Base-by-base conservation (phyloP, 2,329 filamentous ascomycete species). In the Aspergillus sp. region DNA sequence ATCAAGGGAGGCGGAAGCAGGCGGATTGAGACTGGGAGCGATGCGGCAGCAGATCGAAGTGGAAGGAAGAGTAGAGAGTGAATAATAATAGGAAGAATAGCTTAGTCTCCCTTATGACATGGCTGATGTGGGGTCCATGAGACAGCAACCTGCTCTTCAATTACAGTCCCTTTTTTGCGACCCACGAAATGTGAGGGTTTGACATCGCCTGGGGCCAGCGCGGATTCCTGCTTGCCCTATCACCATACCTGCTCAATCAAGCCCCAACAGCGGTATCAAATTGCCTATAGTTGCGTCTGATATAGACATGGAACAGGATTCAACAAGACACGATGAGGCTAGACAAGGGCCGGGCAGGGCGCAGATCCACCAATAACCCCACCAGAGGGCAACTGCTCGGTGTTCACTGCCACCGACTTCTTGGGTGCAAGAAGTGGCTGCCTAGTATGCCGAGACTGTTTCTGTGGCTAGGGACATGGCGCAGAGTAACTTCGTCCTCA, bases 401-500 rank as follows among this genome's bases (percentile, higher is more conserved):
- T 24, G 18, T 9, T 32, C 32, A 11, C 39, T 42, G 39, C 17
- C 17, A 18, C n/a, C 12, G 36, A 26, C 36, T n/a, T n/a, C 26
- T 15, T 41, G n/a, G 22, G 45, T 34, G 44, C n/a, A 44, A 44
- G 48, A 56, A 56, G 54, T 48, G 54, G 54, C 54, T 48, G 54
- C 54, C 54, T 56, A 42, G 39, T 50, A 7, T 52, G 48, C 54
- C 54, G n/a, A 56, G 54, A 56, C 32, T 11, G 18, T 20, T 18
- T 42, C 18, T 56, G 54, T 56, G 54, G 54, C 54, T 56, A 36
- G 48, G 34, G 48, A 56, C 36, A 34, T 34, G 24, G 30, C 8
- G 42, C 53, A 53, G 30, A 49, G 20, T 34, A 49, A 39, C 17
- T 7, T 36, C 6, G 24, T 8, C 8, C 26, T 9, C 26, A 30